Evolutionary conservation across 306 rosid species (phyloP).

Genomic region (Oxytropis ochrocephala): DNA sequence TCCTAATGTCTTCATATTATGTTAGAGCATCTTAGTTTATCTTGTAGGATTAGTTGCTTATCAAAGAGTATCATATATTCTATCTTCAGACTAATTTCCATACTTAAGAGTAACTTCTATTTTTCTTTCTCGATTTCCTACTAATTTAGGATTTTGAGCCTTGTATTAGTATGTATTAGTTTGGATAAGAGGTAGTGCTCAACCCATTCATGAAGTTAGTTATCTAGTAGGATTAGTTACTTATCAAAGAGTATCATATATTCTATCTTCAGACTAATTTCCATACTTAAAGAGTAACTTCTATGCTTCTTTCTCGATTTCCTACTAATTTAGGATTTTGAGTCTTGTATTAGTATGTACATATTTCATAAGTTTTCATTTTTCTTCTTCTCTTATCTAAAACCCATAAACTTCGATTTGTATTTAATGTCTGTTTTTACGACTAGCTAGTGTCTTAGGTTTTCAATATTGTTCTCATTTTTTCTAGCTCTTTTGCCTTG

Average conservation of each 20-base stretch:
- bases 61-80: neutral
- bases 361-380: neutral
- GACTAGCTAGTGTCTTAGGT: conserved; percentile 2
- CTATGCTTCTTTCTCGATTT: neutral
- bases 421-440: neutral
- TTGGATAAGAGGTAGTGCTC: neutral
- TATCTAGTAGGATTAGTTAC: neutral
- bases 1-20: neutral
- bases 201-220: neutral
- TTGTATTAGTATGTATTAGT: neutral
- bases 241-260: neutral
- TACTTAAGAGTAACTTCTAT: neutral
- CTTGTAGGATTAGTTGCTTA: neutral
- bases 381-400: neutral
- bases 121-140: neutral
- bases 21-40: neutral
- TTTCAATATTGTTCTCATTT: neutral
- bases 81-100: neutral
- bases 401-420: neutral
- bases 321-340: neutral
- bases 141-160: neutral
- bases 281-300: neutral
- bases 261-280: neutral
- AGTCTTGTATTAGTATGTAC: neutral
- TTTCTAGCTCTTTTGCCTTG: neutral